These are phyloP conservation scores for Parachaetomium inaequale DNA, from an alignment of 495 filamentous ascomycete species.

Conservation along the genomic window DNA sequence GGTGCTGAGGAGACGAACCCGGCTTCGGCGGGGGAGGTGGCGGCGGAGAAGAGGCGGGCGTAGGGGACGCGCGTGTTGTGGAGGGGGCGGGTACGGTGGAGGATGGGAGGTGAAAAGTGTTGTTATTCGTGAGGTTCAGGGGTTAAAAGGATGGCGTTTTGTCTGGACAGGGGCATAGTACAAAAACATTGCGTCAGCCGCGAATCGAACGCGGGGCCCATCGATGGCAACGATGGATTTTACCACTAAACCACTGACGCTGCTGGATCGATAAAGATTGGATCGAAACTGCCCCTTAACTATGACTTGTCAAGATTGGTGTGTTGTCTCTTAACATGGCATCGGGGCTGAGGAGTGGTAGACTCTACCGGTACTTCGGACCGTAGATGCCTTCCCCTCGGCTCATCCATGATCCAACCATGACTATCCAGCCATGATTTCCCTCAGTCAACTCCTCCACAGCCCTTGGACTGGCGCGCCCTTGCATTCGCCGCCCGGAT, in stretches of 20 bases:
- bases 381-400: no score
- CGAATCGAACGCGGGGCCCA: slow-evolving; percentile 51
- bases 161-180: neutral
- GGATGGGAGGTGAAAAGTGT: neutral
- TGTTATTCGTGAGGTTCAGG: neutral
- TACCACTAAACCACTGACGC: slow-evolving; percentile 47
- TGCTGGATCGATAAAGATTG: no score
- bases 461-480: no score
- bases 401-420: no score
- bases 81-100: slow-evolving; percentile 44
- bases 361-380: no score
- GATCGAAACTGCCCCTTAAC: no score
- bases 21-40: slow-evolving; percentile 46
- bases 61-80: slow-evolving; percentile 63
- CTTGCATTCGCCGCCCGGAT: no score
- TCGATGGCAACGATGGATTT: slow-evolving; percentile 53
- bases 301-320: neutral
- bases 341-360: no score
- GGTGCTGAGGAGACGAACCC: slow-evolving; percentile 40
- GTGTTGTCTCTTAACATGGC: no score
- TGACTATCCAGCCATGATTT: no score
- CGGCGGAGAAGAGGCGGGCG: slow-evolving; percentile 36
- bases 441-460: no score
- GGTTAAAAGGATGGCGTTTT: neutral
- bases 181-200: slow-evolving; percentile 33